Evolutionary conservation across 2,329 filamentous ascomycete genomes (phyloP).

Genomic region (Pyrenophora seminiperda): DNA sequence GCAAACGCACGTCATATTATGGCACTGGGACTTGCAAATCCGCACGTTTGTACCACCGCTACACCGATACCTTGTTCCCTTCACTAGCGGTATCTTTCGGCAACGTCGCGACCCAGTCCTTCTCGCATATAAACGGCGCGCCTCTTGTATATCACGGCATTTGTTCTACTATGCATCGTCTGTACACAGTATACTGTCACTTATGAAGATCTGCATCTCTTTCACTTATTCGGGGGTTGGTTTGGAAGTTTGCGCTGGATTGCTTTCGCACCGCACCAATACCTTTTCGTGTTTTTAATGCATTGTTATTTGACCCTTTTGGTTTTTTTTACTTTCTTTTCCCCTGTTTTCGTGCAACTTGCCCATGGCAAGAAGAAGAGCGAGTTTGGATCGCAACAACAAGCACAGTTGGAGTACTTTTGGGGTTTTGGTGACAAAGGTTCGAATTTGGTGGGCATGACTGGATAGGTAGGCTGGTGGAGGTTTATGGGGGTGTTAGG

Average conservation of each 20-base stretch:
- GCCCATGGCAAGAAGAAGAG: neutral
- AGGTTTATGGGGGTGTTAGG: no score
- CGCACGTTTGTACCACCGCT: neutral
- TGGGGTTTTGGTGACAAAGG: no score
- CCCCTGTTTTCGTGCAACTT: neutral
- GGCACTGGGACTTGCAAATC: neutral
- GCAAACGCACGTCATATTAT: neutral
- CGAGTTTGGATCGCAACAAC: no score
- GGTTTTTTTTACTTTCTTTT: neutral
- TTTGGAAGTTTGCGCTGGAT: neutral
- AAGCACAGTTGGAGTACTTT: no score
- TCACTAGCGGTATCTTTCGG: slow-evolving; percentile 10
- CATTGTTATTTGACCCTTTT: neutral
- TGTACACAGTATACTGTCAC: slow-evolving; percentile 24
- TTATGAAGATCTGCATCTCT: neutral
- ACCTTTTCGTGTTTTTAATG: slow-evolving; percentile 1
- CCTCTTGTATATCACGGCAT: slow-evolving; percentile 32
- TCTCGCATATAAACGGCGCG: slow-evolving; percentile 25
- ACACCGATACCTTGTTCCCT: neutral
- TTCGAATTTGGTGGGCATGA: no score
- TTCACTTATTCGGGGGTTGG: neutral
- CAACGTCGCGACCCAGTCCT: slow-evolving; percentile 11
- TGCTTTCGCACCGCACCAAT: no score
- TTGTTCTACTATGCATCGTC: slow-evolving; percentile 27
- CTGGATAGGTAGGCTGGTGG: no score